Percentiles rank a stretch among this genome's conserved stretches.
Evolutionary conservation across 495 filamentous ascomycete genomes (phyloP).

Genomic region (Glarea lozoyensis): DNA sequence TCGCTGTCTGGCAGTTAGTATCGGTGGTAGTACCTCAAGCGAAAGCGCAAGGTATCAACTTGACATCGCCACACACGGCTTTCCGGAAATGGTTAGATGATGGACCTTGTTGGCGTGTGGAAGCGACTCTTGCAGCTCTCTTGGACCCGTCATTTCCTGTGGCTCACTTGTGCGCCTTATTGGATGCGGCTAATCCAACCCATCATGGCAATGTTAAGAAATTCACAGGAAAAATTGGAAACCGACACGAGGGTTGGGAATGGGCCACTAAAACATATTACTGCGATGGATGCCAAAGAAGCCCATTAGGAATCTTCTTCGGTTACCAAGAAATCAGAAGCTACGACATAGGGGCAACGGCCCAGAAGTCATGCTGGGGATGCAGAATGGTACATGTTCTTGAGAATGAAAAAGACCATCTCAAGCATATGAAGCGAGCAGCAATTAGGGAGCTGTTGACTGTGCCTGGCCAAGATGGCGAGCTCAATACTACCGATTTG

Average conservation of each 20-base stretch:
- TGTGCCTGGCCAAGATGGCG: too few species aligned
- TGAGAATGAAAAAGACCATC: too few species aligned
- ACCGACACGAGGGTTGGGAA: neutral
- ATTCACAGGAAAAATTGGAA: neutral
- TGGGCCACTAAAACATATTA: constrained; percentile 4
- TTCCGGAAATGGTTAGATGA: constrained; percentile 17
- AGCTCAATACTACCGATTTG: too few species aligned
- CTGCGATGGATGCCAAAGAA: neutral
- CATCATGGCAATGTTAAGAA: neutral
- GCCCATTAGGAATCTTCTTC: neutral
- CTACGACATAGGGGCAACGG: neutral
- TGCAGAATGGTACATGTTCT: too few species aligned
- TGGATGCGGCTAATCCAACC: constrained; percentile 4
- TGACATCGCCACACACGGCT: neutral
- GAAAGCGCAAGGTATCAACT: constrained; percentile 3
- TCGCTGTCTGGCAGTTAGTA: constrained; percentile 13
- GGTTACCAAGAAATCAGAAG: too few species aligned
- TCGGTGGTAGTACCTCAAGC: constrained; percentile 1
- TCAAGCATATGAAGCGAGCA: too few species aligned
- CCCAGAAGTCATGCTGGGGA: too few species aligned
- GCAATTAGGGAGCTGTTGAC: too few species aligned
- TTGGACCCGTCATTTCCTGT: neutral
- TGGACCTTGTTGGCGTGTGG: constrained; percentile 8
- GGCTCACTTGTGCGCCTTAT: neutral
- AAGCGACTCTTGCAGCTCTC: constrained; percentile 8